A percentile compares a stretch with the other conserved stretches of the same genome.
phyloP scores from a whole-genome alignment of 768 basidiomycete species.

The Phlebiopsis gigantea region DNA sequence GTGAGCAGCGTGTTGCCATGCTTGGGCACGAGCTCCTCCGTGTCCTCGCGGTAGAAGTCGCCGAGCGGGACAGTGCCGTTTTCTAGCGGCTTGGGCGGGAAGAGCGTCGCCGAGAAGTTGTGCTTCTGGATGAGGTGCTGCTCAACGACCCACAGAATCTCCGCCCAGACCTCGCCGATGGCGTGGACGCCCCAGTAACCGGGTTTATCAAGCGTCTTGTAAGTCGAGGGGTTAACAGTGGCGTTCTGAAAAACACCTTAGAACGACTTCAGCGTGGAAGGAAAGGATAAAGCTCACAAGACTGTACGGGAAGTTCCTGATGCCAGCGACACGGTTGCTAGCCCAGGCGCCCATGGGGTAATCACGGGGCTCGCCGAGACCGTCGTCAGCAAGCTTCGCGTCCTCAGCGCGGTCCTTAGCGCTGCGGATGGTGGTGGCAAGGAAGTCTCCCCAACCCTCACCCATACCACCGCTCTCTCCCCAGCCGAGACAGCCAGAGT shows the following conservation, averaged over 20 bases:
- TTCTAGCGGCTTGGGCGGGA: constrained; percentile 66
- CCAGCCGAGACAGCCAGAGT: constrained; percentile 93
- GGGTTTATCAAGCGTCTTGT: constrained; percentile 91
- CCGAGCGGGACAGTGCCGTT: constrained; percentile 61
- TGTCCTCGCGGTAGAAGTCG: constrained; percentile 65
- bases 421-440: constrained; percentile 85
- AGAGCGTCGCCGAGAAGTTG: constrained; percentile 67
- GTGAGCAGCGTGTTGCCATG: constrained; percentile 86
- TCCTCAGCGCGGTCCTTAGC: constrained; percentile 49
- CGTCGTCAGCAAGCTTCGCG: background rate
- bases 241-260: constrained; percentile 36
- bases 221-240: constrained; percentile 81
- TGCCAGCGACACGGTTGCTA: constrained; percentile 67
- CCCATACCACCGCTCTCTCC: constrained; percentile 98
- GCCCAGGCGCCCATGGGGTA: constrained; percentile 97
- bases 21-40: constrained; percentile 62
- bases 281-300: constrained; percentile 30
- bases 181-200: constrained; percentile 94
- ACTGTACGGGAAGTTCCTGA: constrained; percentile 88
- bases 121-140: constrained; percentile 75
- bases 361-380: constrained; percentile 31
- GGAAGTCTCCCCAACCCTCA: constrained; percentile 93
- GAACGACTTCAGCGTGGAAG: background rate
- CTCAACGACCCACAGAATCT: constrained; percentile 79
- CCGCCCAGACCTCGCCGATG: constrained; percentile 94